Evolutionary conservation across 2,329 filamentous ascomycete species (phyloP), one percentile per base, ranked within the genome.

Genomic region (Phyllosticta capitalensis): DNA sequence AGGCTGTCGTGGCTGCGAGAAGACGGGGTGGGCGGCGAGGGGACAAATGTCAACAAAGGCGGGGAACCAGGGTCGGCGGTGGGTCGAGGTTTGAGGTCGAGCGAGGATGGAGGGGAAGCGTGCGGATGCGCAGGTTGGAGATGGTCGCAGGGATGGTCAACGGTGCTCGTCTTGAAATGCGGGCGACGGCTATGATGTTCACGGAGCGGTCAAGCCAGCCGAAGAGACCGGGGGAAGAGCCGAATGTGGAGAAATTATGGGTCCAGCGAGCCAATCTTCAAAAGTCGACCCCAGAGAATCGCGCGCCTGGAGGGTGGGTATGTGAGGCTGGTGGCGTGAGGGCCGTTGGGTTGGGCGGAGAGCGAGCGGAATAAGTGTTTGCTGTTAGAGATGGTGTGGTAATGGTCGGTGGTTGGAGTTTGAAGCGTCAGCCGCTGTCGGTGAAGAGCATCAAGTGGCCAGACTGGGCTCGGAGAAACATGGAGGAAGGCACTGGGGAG

Each of bases 241-340:
- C 59, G 49, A 56, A 53, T 60, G 59, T 56, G 59, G 59, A 56
- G 59, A 33, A 56, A 56, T 49, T 52, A 53, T 50, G 54, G 59
- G 54, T 28, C 58, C 12, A 48, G 53, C 20, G 26, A 60, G 45
- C 53, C 52, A 49, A 54, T 22, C 4, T 10, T 5, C 6, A 28
- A 20, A 24, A 22, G 30, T 17, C 24, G 17, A 38, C 26, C 30
- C 33, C 7, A 38, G 51, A 24, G 51, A 51, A n/a, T 45, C 17
- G 38, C 38, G 38, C n/a, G 38, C 14, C 38, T 45, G 14, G 38
- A 5, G 38, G 38, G 38, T 45, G 17, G 38, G 38, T 45, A 45
- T 22, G 7, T 52, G 50, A 52, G 20, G 50, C 50, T 10, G 19
- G 50, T 52, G 50, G 50, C 20, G 24, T 22, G 50, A 52, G 19